These are phyloP conservation scores for Leccinum variabile DNA, from an alignment of 1,284 basidiomycete species.

Conservation along the genomic window DNA sequence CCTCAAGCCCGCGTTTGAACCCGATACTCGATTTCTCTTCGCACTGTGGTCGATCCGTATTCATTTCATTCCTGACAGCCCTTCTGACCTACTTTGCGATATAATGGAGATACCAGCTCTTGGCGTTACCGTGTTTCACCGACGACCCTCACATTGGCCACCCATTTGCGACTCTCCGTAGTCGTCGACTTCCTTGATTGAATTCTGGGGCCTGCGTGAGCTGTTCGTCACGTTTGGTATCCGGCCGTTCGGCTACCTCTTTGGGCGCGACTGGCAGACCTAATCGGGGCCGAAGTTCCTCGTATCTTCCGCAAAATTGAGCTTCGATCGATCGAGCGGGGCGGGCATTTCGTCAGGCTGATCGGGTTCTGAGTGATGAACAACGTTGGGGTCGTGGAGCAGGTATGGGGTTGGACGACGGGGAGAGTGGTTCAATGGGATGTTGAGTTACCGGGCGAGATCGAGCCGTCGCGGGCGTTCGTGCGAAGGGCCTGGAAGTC, in stretches of 20 bases:
- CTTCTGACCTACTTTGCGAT: conserved; percentile 39
- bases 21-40: conserved; percentile 15
- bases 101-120: conserved; percentile 41
- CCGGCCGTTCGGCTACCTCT: conserved; percentile 33
- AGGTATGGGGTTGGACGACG: conserved; percentile 40
- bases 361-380: conserved; percentile 42
- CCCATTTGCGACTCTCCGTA: conserved; percentile 43
- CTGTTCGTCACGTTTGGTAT: conserved; percentile 27
- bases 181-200: conserved; percentile 39
- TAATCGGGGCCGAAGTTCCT: conserved; percentile 53
- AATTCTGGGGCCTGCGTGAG: conserved; percentile 44
- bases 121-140: conserved; percentile 40
- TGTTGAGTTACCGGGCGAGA: conserved; percentile 9
- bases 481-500: conserved; percentile 1
- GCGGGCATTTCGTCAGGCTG: conserved; percentile 41
- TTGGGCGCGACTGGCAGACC: conserved; percentile 45
- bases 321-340: conserved; percentile 55
- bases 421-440: conserved; percentile 31
- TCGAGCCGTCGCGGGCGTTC: conserved; percentile 15
- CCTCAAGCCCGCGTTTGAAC: conserved; percentile 18
- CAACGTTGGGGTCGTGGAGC: conserved; percentile 53
- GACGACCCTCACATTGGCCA: conserved; percentile 41
- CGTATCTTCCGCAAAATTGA: conserved; percentile 54
- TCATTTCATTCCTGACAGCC: conserved; percentile 28
- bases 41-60: conserved; percentile 40